Base-by-base conservation (phyloP, 2,329 filamentous ascomycete genomes). In the Thielaviopsis euricoi region DNA sequence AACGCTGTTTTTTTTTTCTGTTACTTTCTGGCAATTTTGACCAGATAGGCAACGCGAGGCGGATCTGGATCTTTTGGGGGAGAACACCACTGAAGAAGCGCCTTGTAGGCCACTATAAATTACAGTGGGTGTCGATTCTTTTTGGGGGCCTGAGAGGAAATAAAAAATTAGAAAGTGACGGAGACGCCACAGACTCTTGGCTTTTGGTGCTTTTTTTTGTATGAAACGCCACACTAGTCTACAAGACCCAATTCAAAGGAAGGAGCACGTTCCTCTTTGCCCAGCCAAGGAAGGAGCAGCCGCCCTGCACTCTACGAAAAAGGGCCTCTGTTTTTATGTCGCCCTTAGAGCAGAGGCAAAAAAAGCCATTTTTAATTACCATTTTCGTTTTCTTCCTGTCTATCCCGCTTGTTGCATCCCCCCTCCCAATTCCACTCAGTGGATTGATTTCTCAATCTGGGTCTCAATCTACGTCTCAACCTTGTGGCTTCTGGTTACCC, bases 11-110 rank as follows among this genome's bases (percentile, higher is more conserved):
- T 37, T 53, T 52, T 22, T 25, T 52, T 52, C 49, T 53, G n/a
- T 21, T 48, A n/a, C n/a, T n/a, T n/a, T n/a, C n/a, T n/a, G n/a
- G n/a, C 43, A 48, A 48, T 48, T 26, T 57, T 22, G 55, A 52
- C 55, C 55, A 60, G 55, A 60, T 57, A 57, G 58, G 58, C 57
- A 60, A 56, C 29, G 52, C 58, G 51, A 60, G 55, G 55, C 58
- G 55, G 33, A 33, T 26, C 25, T 19, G 19, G 10, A n/a, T n/a
- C n/a, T n/a, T n/a, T n/a, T n/a, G n/a, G n/a, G n/a, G n/a, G n/a
- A n/a, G n/a, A 54, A n/a, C 19, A 21, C 40, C 22, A 15, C 19
- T 56, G 33, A 19, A 33, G 29, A 33, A 33, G 29, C 29, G 25
- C 25, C 25, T 26, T 26, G 25, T 26, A 26, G 9, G 29, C 29